Base-by-base conservation (phyloP, 2,329 filamentous ascomycete species). In the Aspergillus amoenus region DNA sequence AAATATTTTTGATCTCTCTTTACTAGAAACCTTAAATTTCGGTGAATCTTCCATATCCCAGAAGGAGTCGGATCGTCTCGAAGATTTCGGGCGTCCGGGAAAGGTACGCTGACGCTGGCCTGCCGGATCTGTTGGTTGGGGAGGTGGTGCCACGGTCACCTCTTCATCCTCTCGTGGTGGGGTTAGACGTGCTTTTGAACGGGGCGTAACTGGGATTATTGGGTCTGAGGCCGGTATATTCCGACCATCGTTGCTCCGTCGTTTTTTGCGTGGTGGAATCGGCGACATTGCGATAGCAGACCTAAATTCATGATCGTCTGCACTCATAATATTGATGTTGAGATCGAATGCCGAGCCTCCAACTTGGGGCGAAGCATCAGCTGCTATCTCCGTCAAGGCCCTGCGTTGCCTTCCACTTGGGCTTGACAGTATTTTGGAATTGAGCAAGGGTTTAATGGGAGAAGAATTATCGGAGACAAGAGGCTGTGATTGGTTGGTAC, bases 351-450 rank as follows among this genome's bases (percentile, higher is more conserved):
- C 64, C 30, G 64, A 66, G 13, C 62, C 62, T n/a, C 63, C 66
- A 48, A 70, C 65, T 47, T 73, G 69, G 5, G 77, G 77, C 3
- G 77, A 78, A 45, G 68, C 66, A 51, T 78, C 75, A 1, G 72
- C 68, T 22, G 76, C 76, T 61, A 80, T 78, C 30, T 77, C 72
- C 12, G 76, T 73, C 52, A 78, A 65, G 49, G 68, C 66, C 52
- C 71, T 69, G 42, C 74, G 72, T 51, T 70, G 70, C 30, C 70
- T 68, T 45, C 70, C 71, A 53, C 69, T 74, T 34, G 71, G 75
- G 57, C 73, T 78, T 2, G 75, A 77, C 13, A 75, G 59, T 6
- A 73, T 68, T 30, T 68, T 70, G 5, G 69, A 63, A 24, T 66
- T 63, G 5, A 51, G 52, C 9, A 64, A 44, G n/a, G 18, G 59